Base-by-base conservation (phyloP, 1,284 basidiomycete species). In the Anthracocystis panici-leucophaei region DNA sequence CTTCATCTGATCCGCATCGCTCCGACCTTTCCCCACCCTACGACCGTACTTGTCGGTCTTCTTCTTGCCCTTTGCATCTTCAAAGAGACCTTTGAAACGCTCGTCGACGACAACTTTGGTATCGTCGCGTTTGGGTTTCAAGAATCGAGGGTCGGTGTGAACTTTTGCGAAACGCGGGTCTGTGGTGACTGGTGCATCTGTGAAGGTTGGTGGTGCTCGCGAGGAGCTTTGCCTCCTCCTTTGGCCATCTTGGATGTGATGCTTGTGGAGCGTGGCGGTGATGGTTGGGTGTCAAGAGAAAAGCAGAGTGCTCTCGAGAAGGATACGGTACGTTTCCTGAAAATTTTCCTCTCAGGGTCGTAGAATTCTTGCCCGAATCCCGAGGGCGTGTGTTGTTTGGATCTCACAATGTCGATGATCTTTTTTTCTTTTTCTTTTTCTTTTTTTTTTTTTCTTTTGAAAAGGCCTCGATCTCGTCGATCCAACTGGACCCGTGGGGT, bases 41-140 rank as follows among this genome's bases (percentile, higher is more conserved):
- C 95, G 89, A 12, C 95, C 95, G 84, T 95, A 97, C 87, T 96
- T 97, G 88, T 98, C 96, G 53, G 95, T 92, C 69, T 89, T 90
- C 53, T 59, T 76, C 44, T 57, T 60, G 52, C 65, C 25, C 45
- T 75, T 78, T 71, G 83, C 54, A 56, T 57, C 63, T 31, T 68
- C 51, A 31, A 69, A 54, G 50, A 65, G 57, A 29, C 86, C 86
- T 85, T 92, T 93, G 89, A 99, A 99, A n/a, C 96, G 91, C 16
- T 96, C 92, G 85, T 99, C 96, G 42, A 98, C 90, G 67, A 92
- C 90, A 55, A 97, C 91, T 86, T 95, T 97, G 77, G 91, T 88
- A 58, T 91, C 88, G 52, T 92, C 90, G 85, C 91, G 92, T 82
- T 91, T 92, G 0, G 93, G 92, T 23, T 90, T 89, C 40, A 95